Conservation (phyloP, 1,139 yeast species). For the Nadsonia commutata region DNA sequence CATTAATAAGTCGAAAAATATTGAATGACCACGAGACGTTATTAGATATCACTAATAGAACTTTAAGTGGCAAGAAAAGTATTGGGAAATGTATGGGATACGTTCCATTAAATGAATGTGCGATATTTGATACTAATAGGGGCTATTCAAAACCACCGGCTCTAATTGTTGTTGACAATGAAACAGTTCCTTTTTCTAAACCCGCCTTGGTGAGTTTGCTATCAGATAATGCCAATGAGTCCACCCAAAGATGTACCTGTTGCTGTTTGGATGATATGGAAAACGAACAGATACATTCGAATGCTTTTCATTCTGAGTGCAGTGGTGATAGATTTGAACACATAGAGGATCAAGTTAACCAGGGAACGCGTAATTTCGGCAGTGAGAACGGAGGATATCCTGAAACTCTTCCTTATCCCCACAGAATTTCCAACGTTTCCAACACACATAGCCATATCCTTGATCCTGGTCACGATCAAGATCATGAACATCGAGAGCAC, state of each 20-base stretch:
- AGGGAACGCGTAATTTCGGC: constrained; percentile 1
- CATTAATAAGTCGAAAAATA: constrained; percentile 1
- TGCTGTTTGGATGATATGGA: constrained; percentile 8
- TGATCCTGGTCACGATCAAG: constrained; percentile 1
- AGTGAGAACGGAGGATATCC: constrained; percentile 1
- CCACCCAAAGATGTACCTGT: constrained; percentile 3
- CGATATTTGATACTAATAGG: not conserved
- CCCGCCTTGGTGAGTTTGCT: not conserved
- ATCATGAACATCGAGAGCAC: constrained; percentile 3
- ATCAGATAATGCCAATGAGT: not conserved
- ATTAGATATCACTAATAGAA: constrained; percentile 16
- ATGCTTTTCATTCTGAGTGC: constrained; percentile 3
- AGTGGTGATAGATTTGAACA: constrained; percentile 4
- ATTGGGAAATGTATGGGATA: constrained; percentile 42
- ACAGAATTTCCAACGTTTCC: not conserved
- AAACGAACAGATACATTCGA: too few relatives aligned
- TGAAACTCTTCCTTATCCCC: not conserved
- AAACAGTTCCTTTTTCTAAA: not conserved
- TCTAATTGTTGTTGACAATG: not conserved
- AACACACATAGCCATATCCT: not conserved
- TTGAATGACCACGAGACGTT: constrained; percentile 9
- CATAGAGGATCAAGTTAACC: constrained; percentile 3
- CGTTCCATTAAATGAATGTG: constrained; percentile 29
- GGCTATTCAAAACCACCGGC: not conserved
- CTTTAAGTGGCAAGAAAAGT: constrained; percentile 18